phyloP scores from a whole-genome alignment of 768 basidiomycete species.

The Termitomyces sp. region DNA sequence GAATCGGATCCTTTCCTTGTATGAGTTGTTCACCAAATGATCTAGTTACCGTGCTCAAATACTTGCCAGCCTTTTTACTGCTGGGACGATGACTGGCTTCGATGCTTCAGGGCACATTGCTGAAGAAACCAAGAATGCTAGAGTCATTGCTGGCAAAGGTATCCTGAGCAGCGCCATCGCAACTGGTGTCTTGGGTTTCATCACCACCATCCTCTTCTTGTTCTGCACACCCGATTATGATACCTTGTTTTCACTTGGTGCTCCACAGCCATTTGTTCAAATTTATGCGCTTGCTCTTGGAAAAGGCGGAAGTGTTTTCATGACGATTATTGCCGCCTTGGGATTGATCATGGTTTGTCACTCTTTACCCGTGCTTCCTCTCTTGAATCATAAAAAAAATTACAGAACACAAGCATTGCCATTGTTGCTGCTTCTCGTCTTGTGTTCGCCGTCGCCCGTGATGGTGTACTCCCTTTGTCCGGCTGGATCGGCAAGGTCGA shows the following conservation, averaged over 20 bases:
- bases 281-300: conserved; percentile 85
- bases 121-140: conserved; percentile 87
- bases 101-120: conserved; percentile 88
- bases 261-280: conserved; percentile 91
- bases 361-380: background rate
- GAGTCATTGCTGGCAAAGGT: conserved; percentile 78
- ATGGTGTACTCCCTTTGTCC: conserved; percentile 85
- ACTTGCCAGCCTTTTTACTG: conserved; percentile 69
- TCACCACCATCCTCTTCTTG: conserved; percentile 75
- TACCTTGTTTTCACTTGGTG: conserved; percentile 67
- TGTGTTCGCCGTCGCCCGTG: conserved; percentile 91
- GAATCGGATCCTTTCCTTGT: conserved; percentile 94
- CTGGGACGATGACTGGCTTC: conserved; percentile 87
- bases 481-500: conserved; percentile 81
- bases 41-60: background rate
- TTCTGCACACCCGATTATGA: conserved; percentile 83
- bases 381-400: background rate
- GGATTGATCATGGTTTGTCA: conserved; percentile 77
- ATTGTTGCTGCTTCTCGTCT: conserved; percentile 88
- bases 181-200: conserved; percentile 77
- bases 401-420: conserved; percentile 80
- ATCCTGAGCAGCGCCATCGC: conserved; percentile 76
- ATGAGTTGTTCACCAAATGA: conserved; percentile 9
- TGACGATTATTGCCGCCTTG: conserved; percentile 80
- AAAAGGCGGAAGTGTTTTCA: conserved; percentile 74